Evolutionary conservation across 148 eudicot species (phyloP).

Genomic region (Salicornia ramosissima): DNA sequence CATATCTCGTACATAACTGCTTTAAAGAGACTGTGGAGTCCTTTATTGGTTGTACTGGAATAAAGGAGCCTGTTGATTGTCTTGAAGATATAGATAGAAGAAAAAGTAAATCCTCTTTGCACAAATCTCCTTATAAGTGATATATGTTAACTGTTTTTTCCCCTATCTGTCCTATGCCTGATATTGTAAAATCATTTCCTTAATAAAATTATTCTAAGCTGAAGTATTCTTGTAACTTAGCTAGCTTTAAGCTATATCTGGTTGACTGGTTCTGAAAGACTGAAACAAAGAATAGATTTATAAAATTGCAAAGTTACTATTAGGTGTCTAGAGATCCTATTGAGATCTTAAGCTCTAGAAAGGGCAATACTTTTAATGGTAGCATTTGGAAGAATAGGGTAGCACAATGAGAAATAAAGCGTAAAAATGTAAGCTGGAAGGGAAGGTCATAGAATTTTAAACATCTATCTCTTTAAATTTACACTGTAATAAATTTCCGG

Average conservation of each 20-base stretch:
- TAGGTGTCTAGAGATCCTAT: background rate
- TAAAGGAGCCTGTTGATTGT: slow-evolving; percentile 48
- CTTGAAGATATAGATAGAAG: slow-evolving; percentile 84
- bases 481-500: too few species aligned
- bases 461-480: background rate
- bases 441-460: background rate
- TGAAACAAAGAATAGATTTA: background rate
- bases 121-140: background rate
- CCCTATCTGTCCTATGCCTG: background rate
- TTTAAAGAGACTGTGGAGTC: slow-evolving; percentile 74
- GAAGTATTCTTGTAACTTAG: background rate
- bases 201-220: too few species aligned
- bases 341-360: background rate
- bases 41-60: slow-evolving; percentile 52
- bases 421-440: background rate
- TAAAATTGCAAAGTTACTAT: background rate
- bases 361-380: background rate
- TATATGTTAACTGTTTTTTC: background rate
- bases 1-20: slow-evolving; percentile 93
- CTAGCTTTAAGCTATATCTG: background rate
- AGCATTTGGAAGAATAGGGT: background rate
- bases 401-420: background rate
- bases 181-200: background rate
- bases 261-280: too few species aligned
- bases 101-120: slow-evolving; percentile 48